Conservation (phyloP, 371 early-diverging fungal genomes). For the Mucor sp. region DNA sequence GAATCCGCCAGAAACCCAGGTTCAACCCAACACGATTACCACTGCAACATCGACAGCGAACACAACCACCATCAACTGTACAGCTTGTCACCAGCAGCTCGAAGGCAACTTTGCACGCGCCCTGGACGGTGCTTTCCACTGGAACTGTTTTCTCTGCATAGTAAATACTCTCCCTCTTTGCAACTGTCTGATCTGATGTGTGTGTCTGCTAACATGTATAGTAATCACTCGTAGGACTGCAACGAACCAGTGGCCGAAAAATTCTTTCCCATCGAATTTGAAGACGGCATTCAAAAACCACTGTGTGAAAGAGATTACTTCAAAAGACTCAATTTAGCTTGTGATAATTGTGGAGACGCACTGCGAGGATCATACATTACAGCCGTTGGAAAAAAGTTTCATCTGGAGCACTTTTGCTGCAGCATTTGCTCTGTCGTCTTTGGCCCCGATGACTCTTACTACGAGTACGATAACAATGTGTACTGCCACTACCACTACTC, state of each 20-base stretch:
- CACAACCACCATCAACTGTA: slow-evolving; percentile 20
- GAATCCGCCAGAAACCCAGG: slow-evolving; percentile 9
- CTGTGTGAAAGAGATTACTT: slow-evolving; percentile 90
- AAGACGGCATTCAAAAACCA: slow-evolving; percentile 63
- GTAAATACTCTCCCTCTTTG: slow-evolving; percentile 47
- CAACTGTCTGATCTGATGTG: too few relatives aligned
- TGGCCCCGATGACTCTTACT: slow-evolving; percentile 94
- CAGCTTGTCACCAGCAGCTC: slow-evolving; percentile 36
- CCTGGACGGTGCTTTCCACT: slow-evolving; percentile 84
- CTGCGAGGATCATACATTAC: slow-evolving; percentile 92
- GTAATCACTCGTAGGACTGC: slow-evolving; percentile 76
- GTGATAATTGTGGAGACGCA: slow-evolving; percentile 89
- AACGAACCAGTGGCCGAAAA: slow-evolving; percentile 83
- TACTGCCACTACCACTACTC: slow-evolving; percentile 97
- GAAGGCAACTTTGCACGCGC: slow-evolving; percentile 91
- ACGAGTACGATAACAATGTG: slow-evolving; percentile 89
- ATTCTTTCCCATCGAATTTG: slow-evolving; percentile 79
- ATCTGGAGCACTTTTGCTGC: slow-evolving; percentile 96
- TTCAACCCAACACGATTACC: slow-evolving; percentile 1
- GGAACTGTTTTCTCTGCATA: slow-evolving; percentile 92
- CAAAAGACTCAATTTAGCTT: slow-evolving; percentile 80
- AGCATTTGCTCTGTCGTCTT: slow-evolving; percentile 93
- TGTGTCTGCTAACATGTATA: too few relatives aligned
- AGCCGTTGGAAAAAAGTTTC: slow-evolving; percentile 91
- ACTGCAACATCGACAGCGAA: not conserved